Percentiles rank a stretch among this genome's conserved stretches.
Evolutionary conservation across 805 yeast species (phyloP).

Genomic region (Yarrowia hollandica): DNA sequence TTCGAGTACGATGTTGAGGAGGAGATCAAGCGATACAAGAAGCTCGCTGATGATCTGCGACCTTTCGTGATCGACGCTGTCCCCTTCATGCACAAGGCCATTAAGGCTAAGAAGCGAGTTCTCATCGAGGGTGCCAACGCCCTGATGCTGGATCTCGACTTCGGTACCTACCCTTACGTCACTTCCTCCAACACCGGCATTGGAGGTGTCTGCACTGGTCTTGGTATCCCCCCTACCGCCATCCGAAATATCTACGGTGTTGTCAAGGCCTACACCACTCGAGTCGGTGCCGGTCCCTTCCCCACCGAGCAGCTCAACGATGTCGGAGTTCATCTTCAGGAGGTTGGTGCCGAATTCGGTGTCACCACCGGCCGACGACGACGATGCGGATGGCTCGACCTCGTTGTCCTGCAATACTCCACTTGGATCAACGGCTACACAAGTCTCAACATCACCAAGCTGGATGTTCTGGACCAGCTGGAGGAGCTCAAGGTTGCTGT

Average conservation of each 20-base stretch:
- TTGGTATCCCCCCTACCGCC: slow-evolving; percentile 89
- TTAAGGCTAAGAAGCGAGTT: slow-evolving; percentile 76
- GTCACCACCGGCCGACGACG: slow-evolving; percentile 99
- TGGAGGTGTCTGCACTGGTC: slow-evolving; percentile 97
- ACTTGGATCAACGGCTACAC: slow-evolving; percentile 94
- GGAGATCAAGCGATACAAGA: slow-evolving; percentile 76
- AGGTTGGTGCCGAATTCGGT: slow-evolving; percentile 93
- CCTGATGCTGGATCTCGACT: slow-evolving; percentile 93
- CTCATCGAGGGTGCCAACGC: slow-evolving; percentile 98
- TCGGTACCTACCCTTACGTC: slow-evolving; percentile 97
- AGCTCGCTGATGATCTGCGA: slow-evolving; percentile 67
- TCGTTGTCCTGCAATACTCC: slow-evolving; percentile 91
- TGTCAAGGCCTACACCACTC: slow-evolving; percentile 96
- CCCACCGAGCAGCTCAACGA: slow-evolving; percentile 94
- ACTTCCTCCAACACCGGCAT: slow-evolving; percentile 95
- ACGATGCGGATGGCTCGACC: slow-evolving; percentile 98
- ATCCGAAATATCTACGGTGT: slow-evolving; percentile 88
- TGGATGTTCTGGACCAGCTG: slow-evolving; percentile 90
- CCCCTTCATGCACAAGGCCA: slow-evolving; percentile 69
- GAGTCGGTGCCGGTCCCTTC: slow-evolving; percentile 99
- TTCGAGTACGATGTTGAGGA: slow-evolving; percentile 83
- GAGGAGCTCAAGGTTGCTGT: slow-evolving; percentile 86
- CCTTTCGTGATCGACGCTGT: slow-evolving; percentile 96
- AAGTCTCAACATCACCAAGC: slow-evolving; percentile 85
- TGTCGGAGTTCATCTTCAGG: slow-evolving; percentile 82